Evolutionary conservation across 805 yeast species (phyloP).

Genomic region (Clavispora fructus): DNA sequence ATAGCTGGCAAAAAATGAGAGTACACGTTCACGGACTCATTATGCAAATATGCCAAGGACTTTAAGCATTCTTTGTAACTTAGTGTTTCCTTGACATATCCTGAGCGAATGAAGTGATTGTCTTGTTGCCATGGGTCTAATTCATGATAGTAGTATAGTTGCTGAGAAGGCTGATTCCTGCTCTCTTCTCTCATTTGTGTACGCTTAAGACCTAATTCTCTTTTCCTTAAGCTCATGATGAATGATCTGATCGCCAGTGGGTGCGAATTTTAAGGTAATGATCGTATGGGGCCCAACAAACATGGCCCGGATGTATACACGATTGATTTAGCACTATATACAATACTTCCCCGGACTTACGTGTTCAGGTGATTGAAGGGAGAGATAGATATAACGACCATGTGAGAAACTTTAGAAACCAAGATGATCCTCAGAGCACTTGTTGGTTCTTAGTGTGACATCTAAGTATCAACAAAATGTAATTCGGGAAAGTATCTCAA

Average conservation of each 20-base stretch:
- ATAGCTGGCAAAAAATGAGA: constrained; percentile 51
- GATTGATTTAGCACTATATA: neutral
- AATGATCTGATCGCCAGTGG: neutral
- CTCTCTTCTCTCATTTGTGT: neutral
- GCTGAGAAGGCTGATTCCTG: neutral
- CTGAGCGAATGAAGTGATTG: constrained; percentile 59
- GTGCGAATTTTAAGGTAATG: neutral
- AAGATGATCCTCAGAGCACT: no score
- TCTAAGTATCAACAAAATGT: no score
- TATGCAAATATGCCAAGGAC: constrained; percentile 54
- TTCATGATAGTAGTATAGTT: constrained; percentile 43
- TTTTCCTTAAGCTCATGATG: neutral
- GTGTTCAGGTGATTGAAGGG: neutral
- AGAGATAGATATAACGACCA: neutral
- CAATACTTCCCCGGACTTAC: neutral
- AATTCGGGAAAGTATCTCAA: no score
- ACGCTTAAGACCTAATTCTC: neutral
- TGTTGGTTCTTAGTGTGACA: no score
- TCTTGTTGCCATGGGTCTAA: constrained; percentile 72
- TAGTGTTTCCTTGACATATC: constrained; percentile 56
- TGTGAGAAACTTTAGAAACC: no score
- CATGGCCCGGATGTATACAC: neutral
- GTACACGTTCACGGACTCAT: constrained; percentile 70
- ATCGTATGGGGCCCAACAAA: neutral
- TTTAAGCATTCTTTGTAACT: constrained; percentile 42